Percentiles rank a stretch among this genome's conserved stretches.
phyloP scores from a whole-genome alignment of 2,329 filamentous ascomycete species.

The Myrmaecium sp. region DNA sequence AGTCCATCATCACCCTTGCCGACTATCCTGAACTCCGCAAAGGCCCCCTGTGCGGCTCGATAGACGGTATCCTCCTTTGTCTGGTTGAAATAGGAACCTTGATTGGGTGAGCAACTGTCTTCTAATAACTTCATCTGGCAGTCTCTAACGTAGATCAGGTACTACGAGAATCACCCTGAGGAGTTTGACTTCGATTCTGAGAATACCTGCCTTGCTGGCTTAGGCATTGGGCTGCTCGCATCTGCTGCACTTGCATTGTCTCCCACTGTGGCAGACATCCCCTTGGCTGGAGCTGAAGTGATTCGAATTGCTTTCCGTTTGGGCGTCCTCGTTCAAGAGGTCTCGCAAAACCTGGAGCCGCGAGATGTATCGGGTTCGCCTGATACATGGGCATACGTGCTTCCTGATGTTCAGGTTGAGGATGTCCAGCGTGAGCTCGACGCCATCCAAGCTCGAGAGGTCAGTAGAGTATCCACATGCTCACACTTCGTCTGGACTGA shows the following conservation, averaged over 20 bases:
- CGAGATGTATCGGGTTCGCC: conserved; percentile 9
- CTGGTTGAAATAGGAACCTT: conserved; percentile 24
- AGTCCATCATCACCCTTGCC: conserved; percentile 19
- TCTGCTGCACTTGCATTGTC: conserved; percentile 27
- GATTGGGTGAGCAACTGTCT: conserved; percentile 24
- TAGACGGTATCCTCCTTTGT: conserved; percentile 29
- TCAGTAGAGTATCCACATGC: not conserved
- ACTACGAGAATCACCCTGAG: conserved; percentile 13
- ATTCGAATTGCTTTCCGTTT: conserved; percentile 30
- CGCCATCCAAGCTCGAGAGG: conserved; percentile 12
- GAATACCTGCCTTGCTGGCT: conserved; percentile 20
- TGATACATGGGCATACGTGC: conserved; percentile 27
- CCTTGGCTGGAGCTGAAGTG: conserved; percentile 24
- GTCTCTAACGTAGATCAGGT: conserved; percentile 8
- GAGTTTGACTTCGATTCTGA: conserved; percentile 9
- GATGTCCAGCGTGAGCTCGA: conserved; percentile 25
- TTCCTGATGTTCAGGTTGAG: conserved; percentile 15
- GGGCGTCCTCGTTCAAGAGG: conserved; percentile 25
- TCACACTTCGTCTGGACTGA: not conserved
- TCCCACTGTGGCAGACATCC: conserved; percentile 21
- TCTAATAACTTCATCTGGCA: conserved; percentile 1
- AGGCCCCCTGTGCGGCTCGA: conserved; percentile 24
- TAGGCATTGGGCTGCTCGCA: conserved; percentile 30
- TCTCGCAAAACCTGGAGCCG: conserved; percentile 27
- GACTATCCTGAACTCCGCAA: conserved; percentile 21